Conservation (phyloP, 1,284 basidiomycete genomes). For the Stereum hirsutum region DNA sequence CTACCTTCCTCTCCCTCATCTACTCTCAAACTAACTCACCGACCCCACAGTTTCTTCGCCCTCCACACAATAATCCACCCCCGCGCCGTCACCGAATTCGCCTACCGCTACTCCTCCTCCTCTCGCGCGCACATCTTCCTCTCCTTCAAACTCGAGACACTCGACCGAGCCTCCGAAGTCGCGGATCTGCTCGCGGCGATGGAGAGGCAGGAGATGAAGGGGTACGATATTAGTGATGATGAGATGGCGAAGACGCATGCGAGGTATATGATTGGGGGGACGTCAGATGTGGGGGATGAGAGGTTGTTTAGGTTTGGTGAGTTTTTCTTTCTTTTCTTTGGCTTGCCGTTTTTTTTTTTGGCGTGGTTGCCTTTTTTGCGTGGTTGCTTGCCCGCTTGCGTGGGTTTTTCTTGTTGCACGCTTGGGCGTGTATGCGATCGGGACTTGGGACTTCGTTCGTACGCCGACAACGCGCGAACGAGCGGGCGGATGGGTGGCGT, state of each 20-base stretch:
- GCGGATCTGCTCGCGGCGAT: constrained; percentile 55
- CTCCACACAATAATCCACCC: constrained; percentile 87
- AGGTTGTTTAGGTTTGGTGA: constrained; percentile 89
- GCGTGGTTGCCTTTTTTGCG: no score
- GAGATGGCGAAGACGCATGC: constrained; percentile 95
- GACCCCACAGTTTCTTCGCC: constrained; percentile 78
- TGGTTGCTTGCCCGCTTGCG: no score
- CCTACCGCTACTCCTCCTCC: constrained; percentile 78
- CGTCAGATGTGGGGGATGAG: constrained; percentile 72
- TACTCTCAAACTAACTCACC: constrained; percentile 1
- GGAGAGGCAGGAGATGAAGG: constrained; percentile 65
- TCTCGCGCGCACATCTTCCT: constrained; percentile 80
- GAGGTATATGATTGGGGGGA: constrained; percentile 91
- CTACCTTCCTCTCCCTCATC: no score
- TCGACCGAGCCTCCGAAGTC: constrained; percentile 61
- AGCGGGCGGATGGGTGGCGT: no score
- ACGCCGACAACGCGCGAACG: no score
- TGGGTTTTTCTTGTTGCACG: no score
- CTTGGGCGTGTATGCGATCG: no score
- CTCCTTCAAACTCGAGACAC: constrained; percentile 80
- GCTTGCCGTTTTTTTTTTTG: no score
- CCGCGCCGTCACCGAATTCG: constrained; percentile 93
- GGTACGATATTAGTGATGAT: constrained; percentile 86
- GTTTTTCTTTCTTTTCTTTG: constrained; percentile 19
- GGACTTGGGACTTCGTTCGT: no score